These are phyloP conservation scores for Rhodamnia argentea DNA, from an alignment of 345 rosid species.

Conservation along the genomic window DNA sequence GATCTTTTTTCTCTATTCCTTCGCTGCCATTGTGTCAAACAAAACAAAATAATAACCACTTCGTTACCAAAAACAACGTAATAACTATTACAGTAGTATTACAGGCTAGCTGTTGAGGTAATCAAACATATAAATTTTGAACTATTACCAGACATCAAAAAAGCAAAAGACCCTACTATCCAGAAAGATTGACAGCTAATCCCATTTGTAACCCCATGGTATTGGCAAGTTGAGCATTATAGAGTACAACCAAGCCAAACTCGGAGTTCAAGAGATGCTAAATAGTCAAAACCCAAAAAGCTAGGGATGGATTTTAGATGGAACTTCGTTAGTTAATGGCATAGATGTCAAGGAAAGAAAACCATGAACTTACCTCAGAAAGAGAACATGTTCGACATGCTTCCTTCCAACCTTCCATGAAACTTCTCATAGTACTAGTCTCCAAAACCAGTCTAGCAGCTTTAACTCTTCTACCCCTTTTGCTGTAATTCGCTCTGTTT, in stretches of 20 bases:
- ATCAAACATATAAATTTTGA: not conserved
- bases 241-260: not conserved
- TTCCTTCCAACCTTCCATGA: slow-evolving; percentile 72
- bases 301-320: not conserved
- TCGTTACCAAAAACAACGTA: not conserved
- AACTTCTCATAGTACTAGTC: slow-evolving; percentile 28
- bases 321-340: not conserved
- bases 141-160: not conserved
- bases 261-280: not conserved
- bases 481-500: slow-evolving; percentile 12
- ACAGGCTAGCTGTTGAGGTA: not conserved
- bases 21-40: not conserved
- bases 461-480: slow-evolving; percentile 5
- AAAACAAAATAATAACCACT: not conserved
- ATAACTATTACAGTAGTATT: not conserved
- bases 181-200: too few relatives aligned
- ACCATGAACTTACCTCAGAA: slow-evolving; percentile 28
- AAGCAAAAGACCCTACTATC: not conserved
- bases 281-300: not conserved
- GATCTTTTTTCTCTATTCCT: not conserved
- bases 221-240: not conserved
- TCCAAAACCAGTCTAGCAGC: slow-evolving; percentile 28
- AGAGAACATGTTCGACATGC: slow-evolving; percentile 40
- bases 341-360: not conserved
- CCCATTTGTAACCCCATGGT: not conserved